These are phyloP conservation scores for Taphrina wiesneri DNA, from an alignment of 1,139 yeast species.

Conservation along the genomic window DNA sequence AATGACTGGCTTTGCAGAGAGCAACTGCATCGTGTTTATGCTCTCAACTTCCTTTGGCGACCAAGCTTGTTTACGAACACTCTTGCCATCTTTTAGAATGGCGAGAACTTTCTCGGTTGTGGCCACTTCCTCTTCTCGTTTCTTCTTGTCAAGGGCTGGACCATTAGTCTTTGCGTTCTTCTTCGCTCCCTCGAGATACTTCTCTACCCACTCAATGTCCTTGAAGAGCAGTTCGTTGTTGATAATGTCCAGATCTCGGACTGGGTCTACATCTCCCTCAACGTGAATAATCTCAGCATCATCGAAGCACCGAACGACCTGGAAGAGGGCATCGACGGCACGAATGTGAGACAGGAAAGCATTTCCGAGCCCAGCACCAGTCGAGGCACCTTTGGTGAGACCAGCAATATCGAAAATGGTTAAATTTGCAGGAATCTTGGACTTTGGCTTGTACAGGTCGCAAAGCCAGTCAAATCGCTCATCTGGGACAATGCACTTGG, in stretches of 20 bases:
- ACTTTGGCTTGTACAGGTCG: conserved; percentile 74
- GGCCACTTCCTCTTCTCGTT: conserved; percentile 86
- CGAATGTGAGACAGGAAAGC: conserved; percentile 96
- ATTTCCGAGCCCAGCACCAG: conserved; percentile 98
- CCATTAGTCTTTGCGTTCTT: conserved; percentile 93
- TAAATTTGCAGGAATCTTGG: conserved; percentile 88
- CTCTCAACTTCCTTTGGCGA: conserved; percentile 83
- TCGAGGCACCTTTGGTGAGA: conserved; percentile 93
- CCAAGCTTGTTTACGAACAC: conserved; percentile 89
- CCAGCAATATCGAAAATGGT: conserved; percentile 98
- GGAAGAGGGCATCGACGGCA: conserved; percentile 97
- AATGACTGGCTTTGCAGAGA: conserved; percentile 95
- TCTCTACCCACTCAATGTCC: conserved; percentile 92
- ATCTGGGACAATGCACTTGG: conserved; percentile 94
- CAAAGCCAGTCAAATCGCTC: conserved; percentile 77
- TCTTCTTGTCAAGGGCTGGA: conserved; percentile 91
- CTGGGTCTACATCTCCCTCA: conserved; percentile 97
- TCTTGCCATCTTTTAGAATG: conserved; percentile 69
- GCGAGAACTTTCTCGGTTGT: conserved; percentile 74
- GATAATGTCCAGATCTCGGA: conserved; percentile 90
- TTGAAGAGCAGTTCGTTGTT: conserved; percentile 89
- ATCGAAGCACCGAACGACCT: conserved; percentile 96
- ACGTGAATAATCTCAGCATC: conserved; percentile 97
- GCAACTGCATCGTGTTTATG: conserved; percentile 74
- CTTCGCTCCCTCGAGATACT: conserved; percentile 82